A percentile compares a stretch with the other conserved stretches of the same genome.
phyloP scores from a whole-genome alignment of 441 rosid species.

The Manihot esculenta region DNA sequence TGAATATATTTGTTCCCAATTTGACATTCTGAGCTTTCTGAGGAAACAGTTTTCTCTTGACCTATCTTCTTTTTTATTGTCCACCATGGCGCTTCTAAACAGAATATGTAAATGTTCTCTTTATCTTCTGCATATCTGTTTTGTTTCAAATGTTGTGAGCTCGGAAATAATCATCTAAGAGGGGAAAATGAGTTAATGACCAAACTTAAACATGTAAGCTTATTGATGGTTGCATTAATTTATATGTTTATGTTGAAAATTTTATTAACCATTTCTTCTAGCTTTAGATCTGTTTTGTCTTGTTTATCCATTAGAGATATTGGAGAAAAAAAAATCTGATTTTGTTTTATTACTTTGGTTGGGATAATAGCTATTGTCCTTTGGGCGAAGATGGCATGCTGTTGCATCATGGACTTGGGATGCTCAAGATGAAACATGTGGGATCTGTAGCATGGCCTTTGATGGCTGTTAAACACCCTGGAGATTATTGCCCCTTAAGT shows the following conservation, averaged over 20 bases:
- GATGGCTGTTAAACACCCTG: slow-evolving; percentile 95
- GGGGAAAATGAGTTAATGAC: not conserved
- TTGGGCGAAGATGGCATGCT: no score
- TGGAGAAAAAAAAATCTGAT: not conserved
- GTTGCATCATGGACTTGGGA: slow-evolving; percentile 45
- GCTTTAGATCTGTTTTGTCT: not conserved
- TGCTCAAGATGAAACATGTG: slow-evolving; percentile 95
- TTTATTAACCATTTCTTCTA: not conserved
- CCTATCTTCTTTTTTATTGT: slow-evolving; percentile 16
- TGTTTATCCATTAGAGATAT: not conserved
- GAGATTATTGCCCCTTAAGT: slow-evolving; percentile 93
- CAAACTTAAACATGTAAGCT: not conserved
- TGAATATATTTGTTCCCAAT: not conserved
- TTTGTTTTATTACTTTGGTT: not conserved
- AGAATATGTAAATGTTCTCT: slow-evolving; percentile 57
- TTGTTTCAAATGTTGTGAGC: not conserved
- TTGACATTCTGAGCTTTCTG: not conserved
- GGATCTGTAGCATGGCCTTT: slow-evolving; percentile 95
- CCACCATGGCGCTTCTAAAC: slow-evolving; percentile 19
- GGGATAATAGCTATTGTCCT: not conserved
- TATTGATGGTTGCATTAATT: not conserved
- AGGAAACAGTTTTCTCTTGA: slow-evolving; percentile 39
- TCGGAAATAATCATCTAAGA: not conserved
- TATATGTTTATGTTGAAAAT: not conserved
- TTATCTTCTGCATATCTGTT: not conserved